Evolutionary conservation across 1,284 basidiomycete genomes (phyloP).

Genomic region (Tylopilus sp.): DNA sequence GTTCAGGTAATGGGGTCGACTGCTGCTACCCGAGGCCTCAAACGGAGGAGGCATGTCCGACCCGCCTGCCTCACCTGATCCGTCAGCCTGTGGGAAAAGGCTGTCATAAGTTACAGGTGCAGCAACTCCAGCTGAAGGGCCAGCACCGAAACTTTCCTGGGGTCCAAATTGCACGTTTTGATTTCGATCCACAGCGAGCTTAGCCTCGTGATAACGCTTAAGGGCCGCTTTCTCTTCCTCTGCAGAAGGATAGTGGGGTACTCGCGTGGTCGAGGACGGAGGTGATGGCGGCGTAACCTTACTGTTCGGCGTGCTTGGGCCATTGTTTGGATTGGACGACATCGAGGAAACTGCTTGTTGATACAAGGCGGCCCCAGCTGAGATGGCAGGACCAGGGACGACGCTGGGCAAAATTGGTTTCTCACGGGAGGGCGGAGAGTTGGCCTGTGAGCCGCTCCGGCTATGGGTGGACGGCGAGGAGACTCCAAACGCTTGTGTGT

Average conservation of each 20-base stretch:
- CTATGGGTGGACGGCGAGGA: conserved; percentile 28
- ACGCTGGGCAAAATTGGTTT: conserved; percentile 11
- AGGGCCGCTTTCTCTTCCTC: conserved; percentile 63
- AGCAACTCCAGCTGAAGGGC: conserved; percentile 14
- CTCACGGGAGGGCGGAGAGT: conserved; percentile 15
- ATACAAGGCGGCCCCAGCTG: conserved; percentile 44
- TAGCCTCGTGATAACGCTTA: conserved; percentile 63
- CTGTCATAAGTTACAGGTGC: conserved; percentile 54
- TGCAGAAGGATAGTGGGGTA: conserved; percentile 45
- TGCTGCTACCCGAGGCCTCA: conserved; percentile 33
- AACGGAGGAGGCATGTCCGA: conserved; percentile 48
- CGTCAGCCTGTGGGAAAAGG: conserved; percentile 43
- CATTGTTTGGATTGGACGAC: conserved; percentile 12
- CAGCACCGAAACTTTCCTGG: conserved; percentile 17
- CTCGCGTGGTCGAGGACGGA: conserved; percentile 19
- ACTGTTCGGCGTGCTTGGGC: neutral
- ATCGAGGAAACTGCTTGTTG: conserved; percentile 43
- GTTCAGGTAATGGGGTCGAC: conserved; percentile 34
- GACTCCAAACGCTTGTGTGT: conserved; percentile 41
- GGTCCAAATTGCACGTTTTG: conserved; percentile 37
- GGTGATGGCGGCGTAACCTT: conserved; percentile 20
- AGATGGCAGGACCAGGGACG: conserved; percentile 22
- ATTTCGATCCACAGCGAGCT: conserved; percentile 57
- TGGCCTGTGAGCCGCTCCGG: conserved; percentile 32
- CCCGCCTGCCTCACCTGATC: conserved; percentile 14